Conservation (phyloP, 1,139 yeast genomes). For the Zygosaccharomyces pseudobailii region DNA sequence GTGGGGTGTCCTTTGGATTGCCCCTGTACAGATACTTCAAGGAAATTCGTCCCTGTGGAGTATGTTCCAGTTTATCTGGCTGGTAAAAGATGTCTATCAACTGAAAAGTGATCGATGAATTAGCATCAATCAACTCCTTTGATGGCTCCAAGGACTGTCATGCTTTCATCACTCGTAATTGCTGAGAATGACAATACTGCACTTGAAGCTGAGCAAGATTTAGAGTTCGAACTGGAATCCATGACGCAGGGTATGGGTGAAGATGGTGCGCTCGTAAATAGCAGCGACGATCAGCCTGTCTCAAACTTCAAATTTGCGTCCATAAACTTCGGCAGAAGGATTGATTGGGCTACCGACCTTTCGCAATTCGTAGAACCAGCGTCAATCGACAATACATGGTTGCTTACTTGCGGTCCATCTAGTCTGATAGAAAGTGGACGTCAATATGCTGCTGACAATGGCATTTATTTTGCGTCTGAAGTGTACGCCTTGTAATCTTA, state of each 20-base stretch:
- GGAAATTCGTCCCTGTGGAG: constrained; percentile 15
- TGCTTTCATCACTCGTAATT: constrained; percentile 11
- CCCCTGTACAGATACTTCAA: constrained; percentile 48
- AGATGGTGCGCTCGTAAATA: constrained; percentile 15
- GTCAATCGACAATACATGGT: constrained; percentile 18
- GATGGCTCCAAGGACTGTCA: constrained; percentile 12
- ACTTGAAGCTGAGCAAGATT: constrained; percentile 9
- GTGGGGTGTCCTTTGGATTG: constrained; percentile 77
- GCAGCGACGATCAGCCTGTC: neutral
- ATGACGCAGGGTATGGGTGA: constrained; percentile 18
- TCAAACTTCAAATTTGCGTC: constrained; percentile 13
- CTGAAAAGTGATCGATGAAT: constrained; percentile 15
- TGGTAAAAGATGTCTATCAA: constrained; percentile 22
- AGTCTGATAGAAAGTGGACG: constrained; percentile 17
- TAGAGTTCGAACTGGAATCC: constrained; percentile 19
- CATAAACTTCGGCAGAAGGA: constrained; percentile 19
- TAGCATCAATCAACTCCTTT: constrained; percentile 2
- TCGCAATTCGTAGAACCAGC: constrained; percentile 20
- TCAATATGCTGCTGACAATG: constrained; percentile 16
- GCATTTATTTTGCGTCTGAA: constrained; percentile 22
- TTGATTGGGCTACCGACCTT: constrained; percentile 24
- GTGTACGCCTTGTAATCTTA: constrained; percentile 15
- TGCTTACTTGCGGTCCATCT: constrained; percentile 24
- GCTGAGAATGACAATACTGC: constrained; percentile 6
- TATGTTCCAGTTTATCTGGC: constrained; percentile 29